These are phyloP conservation scores for Lophium mytilinum DNA, from an alignment of 495 filamentous ascomycete species.

Conservation along the genomic window DNA sequence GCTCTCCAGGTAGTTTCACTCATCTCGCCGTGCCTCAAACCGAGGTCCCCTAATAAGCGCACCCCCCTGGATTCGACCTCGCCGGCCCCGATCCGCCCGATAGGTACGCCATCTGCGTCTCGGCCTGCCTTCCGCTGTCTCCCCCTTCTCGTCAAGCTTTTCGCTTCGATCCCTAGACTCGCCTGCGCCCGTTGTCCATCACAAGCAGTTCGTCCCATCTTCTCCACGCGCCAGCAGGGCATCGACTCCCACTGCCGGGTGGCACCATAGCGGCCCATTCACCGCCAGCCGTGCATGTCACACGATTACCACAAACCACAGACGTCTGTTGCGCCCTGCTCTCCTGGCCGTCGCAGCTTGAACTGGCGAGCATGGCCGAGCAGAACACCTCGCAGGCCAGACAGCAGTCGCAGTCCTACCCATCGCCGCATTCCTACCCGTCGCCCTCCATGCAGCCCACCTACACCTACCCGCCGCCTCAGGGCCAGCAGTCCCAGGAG, in stretches of 20 bases:
- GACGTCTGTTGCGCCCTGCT: constrained; percentile 1
- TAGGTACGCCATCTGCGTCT: constrained; percentile 1
- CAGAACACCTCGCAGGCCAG: constrained; percentile 10
- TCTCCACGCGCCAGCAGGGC: neutral
- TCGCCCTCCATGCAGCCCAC: constrained; percentile 44
- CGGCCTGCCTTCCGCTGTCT: constrained; percentile 10
- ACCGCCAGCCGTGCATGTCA: constrained; percentile 17
- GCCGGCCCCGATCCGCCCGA: constrained; percentile 1
- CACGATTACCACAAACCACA: constrained; percentile 12
- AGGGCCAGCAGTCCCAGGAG: constrained; percentile 36
- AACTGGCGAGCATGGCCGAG: constrained; percentile 13
- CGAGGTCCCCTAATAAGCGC: constrained; percentile 8
- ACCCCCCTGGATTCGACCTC: constrained; percentile 3
- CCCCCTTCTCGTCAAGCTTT: constrained; percentile 15
- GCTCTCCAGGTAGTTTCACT: neutral
- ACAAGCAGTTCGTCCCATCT: neutral
- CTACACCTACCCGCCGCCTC: constrained; percentile 50
- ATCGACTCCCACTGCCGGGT: constrained; percentile 7
- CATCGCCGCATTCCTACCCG: constrained; percentile 48
- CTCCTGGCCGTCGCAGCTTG: constrained; percentile 7
- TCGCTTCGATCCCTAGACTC: constrained; percentile 12
- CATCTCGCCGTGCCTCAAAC: constrained; percentile 1
- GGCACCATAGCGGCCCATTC: constrained; percentile 10
- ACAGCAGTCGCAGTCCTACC: constrained; percentile 42
- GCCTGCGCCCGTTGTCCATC: constrained; percentile 5